These are phyloP conservation scores for Stagonosporopsis rhizophila DNA, from an alignment of 2,329 filamentous ascomycete species.

Conservation along the genomic window DNA sequence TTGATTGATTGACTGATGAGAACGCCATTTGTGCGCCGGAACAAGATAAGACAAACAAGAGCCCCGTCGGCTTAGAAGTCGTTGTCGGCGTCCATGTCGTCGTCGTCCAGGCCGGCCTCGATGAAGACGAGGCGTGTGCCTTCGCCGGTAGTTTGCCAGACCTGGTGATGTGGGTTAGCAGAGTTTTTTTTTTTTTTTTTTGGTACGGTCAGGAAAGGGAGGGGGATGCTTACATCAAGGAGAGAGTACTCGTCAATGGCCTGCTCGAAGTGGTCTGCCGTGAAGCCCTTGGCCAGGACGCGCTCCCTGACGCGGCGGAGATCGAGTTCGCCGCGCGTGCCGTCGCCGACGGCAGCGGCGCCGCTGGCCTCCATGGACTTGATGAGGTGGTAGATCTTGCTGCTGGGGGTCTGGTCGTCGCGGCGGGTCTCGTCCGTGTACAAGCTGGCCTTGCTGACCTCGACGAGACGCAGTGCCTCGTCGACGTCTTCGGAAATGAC, in stretches of 20 bases:
- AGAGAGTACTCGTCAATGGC: conserved; percentile 88
- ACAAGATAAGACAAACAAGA: too few relatives aligned
- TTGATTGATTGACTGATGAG: too few relatives aligned
- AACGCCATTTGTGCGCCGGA: too few relatives aligned
- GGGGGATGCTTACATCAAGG: conserved; percentile 74
- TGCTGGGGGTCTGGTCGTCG: conserved; percentile 79
- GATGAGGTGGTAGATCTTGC: conserved; percentile 94
- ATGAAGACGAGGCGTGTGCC: conserved; percentile 63
- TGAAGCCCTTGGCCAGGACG: conserved; percentile 96
- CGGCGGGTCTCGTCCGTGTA: conserved; percentile 68
- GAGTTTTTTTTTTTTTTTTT: too few relatives aligned
- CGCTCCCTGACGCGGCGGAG: conserved; percentile 88
- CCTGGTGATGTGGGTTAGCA: conserved; percentile 50
- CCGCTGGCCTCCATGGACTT: conserved; percentile 85
- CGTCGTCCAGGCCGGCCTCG: conserved; percentile 57
- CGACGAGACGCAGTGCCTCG: conserved; percentile 87
- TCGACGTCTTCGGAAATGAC: conserved; percentile 94
- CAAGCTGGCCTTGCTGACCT: conserved; percentile 91
- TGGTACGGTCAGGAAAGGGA: too few relatives aligned
- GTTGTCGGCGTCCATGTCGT: conserved; percentile 49
- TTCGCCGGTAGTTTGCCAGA: conserved; percentile 64
- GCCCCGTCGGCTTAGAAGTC: conserved; percentile 34
- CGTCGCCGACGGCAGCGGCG: conserved; percentile 78
- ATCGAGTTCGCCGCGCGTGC: conserved; percentile 76
- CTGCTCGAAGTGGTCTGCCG: conserved; percentile 86